A percentile compares a stretch with the other conserved stretches of the same genome.
Conservation (phyloP, 441 rosid species). For the Erysimum cheiri region DNA sequence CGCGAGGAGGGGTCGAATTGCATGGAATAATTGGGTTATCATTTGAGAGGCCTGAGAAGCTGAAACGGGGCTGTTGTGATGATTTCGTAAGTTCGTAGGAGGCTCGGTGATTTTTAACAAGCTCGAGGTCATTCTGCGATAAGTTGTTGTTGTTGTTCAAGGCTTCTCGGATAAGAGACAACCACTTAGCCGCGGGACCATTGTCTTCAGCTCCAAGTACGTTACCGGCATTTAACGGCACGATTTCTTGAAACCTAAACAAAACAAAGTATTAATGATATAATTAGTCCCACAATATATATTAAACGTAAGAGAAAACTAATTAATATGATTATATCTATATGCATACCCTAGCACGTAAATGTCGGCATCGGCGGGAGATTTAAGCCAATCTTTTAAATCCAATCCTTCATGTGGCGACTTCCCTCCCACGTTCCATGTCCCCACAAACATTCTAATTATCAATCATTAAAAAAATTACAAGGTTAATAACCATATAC, state of each 20-base stretch:
- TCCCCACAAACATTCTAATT: conserved; percentile 90
- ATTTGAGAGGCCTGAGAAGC: conserved; percentile 53
- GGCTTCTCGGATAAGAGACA: conserved; percentile 55
- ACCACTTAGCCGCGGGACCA: conserved; percentile 69
- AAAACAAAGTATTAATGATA: conserved; percentile 7
- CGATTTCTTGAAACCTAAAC: conserved; percentile 67
- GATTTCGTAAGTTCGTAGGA: conserved; percentile 28
- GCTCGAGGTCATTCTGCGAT: conserved; percentile 41
- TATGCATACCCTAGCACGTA: conserved; percentile 83
- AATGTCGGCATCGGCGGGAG: conserved; percentile 74
- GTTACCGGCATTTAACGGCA: conserved; percentile 72
- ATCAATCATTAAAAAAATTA: conserved; percentile 16
- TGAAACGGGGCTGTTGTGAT: conserved; percentile 44
- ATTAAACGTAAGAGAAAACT: background rate
- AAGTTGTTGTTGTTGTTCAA: conserved; percentile 51
- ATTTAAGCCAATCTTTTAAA: conserved; percentile 74
- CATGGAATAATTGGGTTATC: conserved; percentile 7
- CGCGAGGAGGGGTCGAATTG: conserved; percentile 35
- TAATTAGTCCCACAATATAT: background rate
- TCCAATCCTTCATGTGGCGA: conserved; percentile 78
- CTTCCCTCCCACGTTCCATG: conserved; percentile 98
- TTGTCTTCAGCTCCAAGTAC: conserved; percentile 68
- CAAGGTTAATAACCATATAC: conserved; percentile 18
- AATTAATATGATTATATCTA: conserved; percentile 24
- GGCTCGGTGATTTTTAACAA: conserved; percentile 31